A percentile compares a stretch with the other conserved stretches of the same genome.
phyloP scores from a whole-genome alignment of 2,329 filamentous ascomycete genomes.

The Aphanoascus verrucosus region DNA sequence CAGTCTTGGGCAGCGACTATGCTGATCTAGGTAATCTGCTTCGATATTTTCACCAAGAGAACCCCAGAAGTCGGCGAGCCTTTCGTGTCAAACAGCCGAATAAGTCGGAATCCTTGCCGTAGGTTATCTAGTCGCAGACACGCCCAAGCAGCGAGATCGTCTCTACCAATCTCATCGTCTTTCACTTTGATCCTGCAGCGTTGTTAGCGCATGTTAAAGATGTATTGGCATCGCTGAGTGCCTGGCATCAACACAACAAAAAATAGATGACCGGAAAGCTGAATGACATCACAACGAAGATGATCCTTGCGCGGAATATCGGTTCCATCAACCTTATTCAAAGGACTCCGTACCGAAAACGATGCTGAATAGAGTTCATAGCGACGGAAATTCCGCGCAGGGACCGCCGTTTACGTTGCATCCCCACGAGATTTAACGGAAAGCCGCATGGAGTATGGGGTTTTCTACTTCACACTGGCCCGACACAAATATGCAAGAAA shows the following conservation, averaged over 20 bases:
- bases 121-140: slow-evolving; percentile 77
- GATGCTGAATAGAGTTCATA: no score
- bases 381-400: not conserved
- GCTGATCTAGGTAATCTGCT: slow-evolving; percentile 30
- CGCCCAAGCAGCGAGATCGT: slow-evolving; percentile 76
- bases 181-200: slow-evolving; percentile 63
- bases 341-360: not conserved
- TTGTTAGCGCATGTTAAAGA: slow-evolving; percentile 3
- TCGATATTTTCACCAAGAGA: slow-evolving; percentile 63
- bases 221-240: not conserved
- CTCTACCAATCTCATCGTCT: slow-evolving; percentile 70
- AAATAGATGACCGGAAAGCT: not conserved
- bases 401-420: not conserved
- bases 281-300: not conserved
- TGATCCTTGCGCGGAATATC: not conserved
- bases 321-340: not conserved
- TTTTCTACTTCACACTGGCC: not conserved
- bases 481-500: not conserved
- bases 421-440: not conserved
- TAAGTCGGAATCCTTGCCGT: slow-evolving; percentile 61
- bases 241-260: not conserved
- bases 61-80: slow-evolving; percentile 57
- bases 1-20: slow-evolving; percentile 31
- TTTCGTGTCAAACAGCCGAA: slow-evolving; percentile 61
- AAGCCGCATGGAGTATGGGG: no score